Percentiles rank a stretch among this genome's conserved stretches.
Conservation (phyloP, 768 basidiomycete species). For the Cystobasidium tubakii region DNA sequence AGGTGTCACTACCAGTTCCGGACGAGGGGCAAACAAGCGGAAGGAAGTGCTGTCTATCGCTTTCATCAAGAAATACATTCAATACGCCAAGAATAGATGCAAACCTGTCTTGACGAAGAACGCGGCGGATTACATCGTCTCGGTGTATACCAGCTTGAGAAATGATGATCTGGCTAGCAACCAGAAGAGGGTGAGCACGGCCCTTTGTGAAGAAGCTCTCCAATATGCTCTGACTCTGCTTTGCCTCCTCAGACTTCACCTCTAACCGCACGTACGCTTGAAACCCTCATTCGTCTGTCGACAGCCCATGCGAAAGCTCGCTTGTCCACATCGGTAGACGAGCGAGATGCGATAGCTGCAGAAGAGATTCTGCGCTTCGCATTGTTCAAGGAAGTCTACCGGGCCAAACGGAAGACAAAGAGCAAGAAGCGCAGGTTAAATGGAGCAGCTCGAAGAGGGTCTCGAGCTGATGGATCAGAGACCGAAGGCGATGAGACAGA, state of each 20-base stretch:
- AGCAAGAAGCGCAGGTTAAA: constrained; percentile 83
- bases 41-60: constrained; percentile 83
- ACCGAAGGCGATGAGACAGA: constrained; percentile 44
- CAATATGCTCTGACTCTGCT: constrained; percentile 39
- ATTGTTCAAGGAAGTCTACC: constrained; percentile 92
- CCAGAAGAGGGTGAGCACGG: constrained; percentile 63
- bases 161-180: constrained; percentile 89
- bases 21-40: constrained; percentile 53
- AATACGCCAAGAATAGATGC: constrained; percentile 85
- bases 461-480: constrained; percentile 50
- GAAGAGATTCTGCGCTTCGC: constrained; percentile 96
- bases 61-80: constrained; percentile 97
- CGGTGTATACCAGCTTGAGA: constrained; percentile 80
- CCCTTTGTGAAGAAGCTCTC: not conserved
- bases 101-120: constrained; percentile 82
- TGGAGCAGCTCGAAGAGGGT: constrained; percentile 49
- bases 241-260: constrained; percentile 71
- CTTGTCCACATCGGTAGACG: constrained; percentile 74
- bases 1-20: constrained; percentile 61
- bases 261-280: constrained; percentile 93
- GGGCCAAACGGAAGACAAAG: constrained; percentile 55
- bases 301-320: constrained; percentile 97
- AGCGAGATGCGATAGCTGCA: constrained; percentile 77
- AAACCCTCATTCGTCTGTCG: constrained; percentile 93
- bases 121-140: constrained; percentile 87